Conservation (phyloP, 176 grass and related monocot genomes). For the Oryza meridionalis region DNA sequence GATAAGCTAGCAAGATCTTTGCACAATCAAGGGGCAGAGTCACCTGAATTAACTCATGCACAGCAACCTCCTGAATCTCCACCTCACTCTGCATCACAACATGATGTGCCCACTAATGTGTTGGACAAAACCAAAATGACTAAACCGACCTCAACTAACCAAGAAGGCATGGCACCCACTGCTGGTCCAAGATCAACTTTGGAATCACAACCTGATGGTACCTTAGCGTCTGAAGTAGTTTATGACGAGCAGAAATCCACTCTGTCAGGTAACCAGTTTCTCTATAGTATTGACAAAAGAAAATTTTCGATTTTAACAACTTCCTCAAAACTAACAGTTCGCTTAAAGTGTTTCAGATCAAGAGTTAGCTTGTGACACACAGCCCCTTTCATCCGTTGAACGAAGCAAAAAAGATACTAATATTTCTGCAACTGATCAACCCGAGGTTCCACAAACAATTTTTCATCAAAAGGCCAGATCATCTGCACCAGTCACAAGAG, state of each 20-base stretch:
- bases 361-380: not conserved
- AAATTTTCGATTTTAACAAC: too few relatives aligned
- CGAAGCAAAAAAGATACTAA: not conserved
- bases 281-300: not conserved
- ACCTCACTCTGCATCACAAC: not conserved
- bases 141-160: conserved; percentile 10
- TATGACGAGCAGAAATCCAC: not conserved
- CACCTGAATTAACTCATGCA: not conserved
- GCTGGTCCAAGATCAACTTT: not conserved
- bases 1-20: not conserved
- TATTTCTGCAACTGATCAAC: not conserved
- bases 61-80: not conserved
- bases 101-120: not conserved
- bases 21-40: not conserved
- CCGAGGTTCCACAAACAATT: not conserved
- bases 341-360: conserved; percentile 1
- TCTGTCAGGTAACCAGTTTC: not conserved
- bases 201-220: not conserved
- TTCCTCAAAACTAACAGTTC: not conserved
- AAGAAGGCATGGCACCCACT: not conserved
- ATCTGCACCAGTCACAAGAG: conserved; percentile 12
- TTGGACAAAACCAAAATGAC: not conserved
- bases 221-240: not conserved
- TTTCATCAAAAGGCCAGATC: conserved; percentile 31
- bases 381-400: not conserved